Evolutionary conservation across 2,329 filamentous ascomycete species (phyloP), one percentile per base, ranked within the genome.

Genomic region (Exophiala sideris): DNA sequence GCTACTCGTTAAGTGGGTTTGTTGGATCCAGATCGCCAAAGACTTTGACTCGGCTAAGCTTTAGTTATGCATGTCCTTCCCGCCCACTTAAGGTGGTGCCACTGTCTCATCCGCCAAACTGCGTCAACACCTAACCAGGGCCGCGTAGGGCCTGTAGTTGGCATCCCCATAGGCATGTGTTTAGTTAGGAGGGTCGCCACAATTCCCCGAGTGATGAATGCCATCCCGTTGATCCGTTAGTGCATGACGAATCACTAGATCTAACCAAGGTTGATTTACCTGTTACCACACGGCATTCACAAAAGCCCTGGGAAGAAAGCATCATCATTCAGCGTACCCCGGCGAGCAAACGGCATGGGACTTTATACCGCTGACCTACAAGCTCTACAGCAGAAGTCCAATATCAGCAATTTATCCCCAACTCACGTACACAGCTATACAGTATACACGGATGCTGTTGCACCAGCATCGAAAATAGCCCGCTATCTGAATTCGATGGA

Each of bases 401-500:
- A 38, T 16, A 38, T 38, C 11, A 38, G 35, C 35, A 38, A 38
- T 12, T 29, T 40, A 18, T 20, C 11, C 41, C 39, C 24, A 10
- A 11, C 18, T 45, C 48, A 51, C 45, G 6, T 48, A 54, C 32
- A 48, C 24, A 18, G 16, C 29, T 51, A 49, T 48, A 56, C 38
- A 52, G 6, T 42, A 48, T 32, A 39, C 24, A 36, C 32, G 20
- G 18, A 42, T 14, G 21, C 34, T n/a, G 11, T 20, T 16, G 7
- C 38, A 8, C 8, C 16, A 11, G 7, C 45, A 32, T 40, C 48
- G 34, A 21, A 29, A 18, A 47, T 54, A 34, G 14, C 21, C 10
- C 48, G 20, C 56, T 49, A 64, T 18, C 62, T 57, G 70, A 97
- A 96, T 73, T 99, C 94, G 73, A 95, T 83, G 58, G 90, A 87